Evolutionary conservation across 352 stramenopile species (phyloP).

Genomic region (Globisporangium ultimum): DNA sequence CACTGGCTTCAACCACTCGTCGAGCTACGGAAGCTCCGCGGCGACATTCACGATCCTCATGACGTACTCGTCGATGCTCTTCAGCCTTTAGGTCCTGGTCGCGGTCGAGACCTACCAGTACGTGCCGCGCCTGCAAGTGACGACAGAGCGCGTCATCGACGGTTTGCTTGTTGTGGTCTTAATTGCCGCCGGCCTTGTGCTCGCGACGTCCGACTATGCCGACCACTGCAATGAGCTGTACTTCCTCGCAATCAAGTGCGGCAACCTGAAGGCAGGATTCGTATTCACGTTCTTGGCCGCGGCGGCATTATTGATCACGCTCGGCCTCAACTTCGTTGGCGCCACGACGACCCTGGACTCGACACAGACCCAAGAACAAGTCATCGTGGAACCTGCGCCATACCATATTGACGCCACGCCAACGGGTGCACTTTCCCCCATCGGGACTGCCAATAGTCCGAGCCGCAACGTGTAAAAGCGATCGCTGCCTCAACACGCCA

Average conservation of each 20-base stretch:
- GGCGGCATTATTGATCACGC: slow-evolving; percentile 24
- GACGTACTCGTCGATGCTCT: slow-evolving; percentile 68
- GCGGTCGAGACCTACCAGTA: slow-evolving; percentile 46
- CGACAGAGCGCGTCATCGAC: slow-evolving; percentile 31
- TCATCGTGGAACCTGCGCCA: background rate
- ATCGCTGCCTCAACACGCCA: too few relatives aligned
- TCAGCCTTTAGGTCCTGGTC: slow-evolving; percentile 42
- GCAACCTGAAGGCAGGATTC: slow-evolving; percentile 42
- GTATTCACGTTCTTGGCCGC: slow-evolving; percentile 54
- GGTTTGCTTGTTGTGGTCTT: slow-evolving; percentile 32
- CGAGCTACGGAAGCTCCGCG: slow-evolving; percentile 8
- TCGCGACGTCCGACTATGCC: slow-evolving; percentile 46
- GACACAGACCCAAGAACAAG: too few relatives aligned
- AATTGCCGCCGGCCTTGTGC: slow-evolving; percentile 46
- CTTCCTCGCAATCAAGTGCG: slow-evolving; percentile 29
- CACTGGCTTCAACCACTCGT: slow-evolving; percentile 12
- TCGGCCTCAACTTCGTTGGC: slow-evolving; percentile 38
- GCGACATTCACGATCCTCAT: slow-evolving; percentile 62
- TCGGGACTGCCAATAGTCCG: slow-evolving; percentile 22
- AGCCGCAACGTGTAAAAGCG: slow-evolving; percentile 17
- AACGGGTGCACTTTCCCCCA: slow-evolving; percentile 29
- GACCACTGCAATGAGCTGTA: slow-evolving; percentile 26
- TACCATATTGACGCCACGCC: slow-evolving; percentile 17
- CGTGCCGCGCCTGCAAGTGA: slow-evolving; percentile 18
- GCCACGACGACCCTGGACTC: slow-evolving; percentile 1